Conservation (phyloP, 2,329 filamentous ascomycete species). For the Aspergillus tubingensis region DNA sequence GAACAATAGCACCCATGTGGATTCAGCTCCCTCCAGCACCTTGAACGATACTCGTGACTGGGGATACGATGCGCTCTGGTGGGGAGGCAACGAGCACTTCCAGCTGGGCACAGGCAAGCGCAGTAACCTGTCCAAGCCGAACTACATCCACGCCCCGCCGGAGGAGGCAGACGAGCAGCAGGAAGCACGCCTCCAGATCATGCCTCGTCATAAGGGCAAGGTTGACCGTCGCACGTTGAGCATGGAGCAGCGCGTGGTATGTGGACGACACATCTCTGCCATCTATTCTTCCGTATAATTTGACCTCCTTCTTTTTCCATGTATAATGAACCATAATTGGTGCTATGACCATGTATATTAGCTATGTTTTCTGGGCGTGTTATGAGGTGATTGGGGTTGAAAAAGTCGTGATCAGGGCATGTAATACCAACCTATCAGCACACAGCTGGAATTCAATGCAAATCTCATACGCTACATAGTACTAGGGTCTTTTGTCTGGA, state of each 20-base stretch:
- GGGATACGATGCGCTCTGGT: conserved; percentile 87
- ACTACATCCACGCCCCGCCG: conserved; percentile 75
- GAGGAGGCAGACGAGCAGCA: conserved; percentile 64
- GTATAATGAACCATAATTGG: not conserved
- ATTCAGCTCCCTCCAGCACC: conserved; percentile 52
- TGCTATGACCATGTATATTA: conserved; percentile 2
- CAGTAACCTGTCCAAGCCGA: conserved; percentile 73
- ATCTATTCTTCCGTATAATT: conserved; percentile 70
- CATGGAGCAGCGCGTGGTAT: conserved; percentile 85
- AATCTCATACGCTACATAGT: too few species aligned
- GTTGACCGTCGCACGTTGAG: conserved; percentile 70
- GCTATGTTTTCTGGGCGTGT: not conserved
- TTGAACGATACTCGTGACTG: conserved; percentile 75
- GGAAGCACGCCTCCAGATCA: conserved; percentile 76
- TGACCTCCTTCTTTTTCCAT: conserved; percentile 21
- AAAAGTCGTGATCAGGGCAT: not conserved
- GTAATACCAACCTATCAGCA: not conserved
- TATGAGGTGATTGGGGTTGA: not conserved
- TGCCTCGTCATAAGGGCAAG: conserved; percentile 70
- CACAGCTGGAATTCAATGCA: too few species aligned
- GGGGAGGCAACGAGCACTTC: conserved; percentile 92
- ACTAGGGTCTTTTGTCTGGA: too few species aligned
- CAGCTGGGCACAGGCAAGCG: conserved; percentile 90
- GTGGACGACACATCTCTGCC: conserved; percentile 76
- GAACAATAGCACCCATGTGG: conserved; percentile 73